Conservation (phyloP, 2,329 filamentous ascomycete species). For the Venturia nashicola region DNA sequence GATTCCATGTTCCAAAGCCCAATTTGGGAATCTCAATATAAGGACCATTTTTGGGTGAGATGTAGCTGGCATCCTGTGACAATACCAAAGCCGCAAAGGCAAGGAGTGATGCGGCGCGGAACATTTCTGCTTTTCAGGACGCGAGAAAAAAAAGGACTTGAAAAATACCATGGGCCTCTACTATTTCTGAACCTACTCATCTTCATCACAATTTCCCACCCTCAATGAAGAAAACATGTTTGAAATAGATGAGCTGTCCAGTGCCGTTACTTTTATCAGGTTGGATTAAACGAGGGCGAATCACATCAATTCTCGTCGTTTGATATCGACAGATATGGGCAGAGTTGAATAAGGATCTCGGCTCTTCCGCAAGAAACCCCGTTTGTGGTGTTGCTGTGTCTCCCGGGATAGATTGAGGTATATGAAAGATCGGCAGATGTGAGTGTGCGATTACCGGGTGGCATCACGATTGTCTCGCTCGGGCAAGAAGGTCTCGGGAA, state of each 20-base stretch:
- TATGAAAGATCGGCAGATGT: too few relatives aligned
- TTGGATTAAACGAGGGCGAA: too few relatives aligned
- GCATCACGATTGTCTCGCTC: too few relatives aligned
- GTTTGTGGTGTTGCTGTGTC: too few relatives aligned
- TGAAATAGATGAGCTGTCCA: background rate
- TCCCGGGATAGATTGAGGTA: too few relatives aligned
- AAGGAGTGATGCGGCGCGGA: background rate
- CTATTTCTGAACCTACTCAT: background rate
- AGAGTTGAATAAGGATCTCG: too few relatives aligned
- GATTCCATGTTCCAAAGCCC: slow-evolving; percentile 28
- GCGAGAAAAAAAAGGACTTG: too few relatives aligned
- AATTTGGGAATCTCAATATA: slow-evolving; percentile 18
- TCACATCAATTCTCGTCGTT: too few relatives aligned
- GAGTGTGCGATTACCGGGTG: too few relatives aligned
- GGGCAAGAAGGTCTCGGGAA: too few relatives aligned
- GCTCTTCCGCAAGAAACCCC: too few relatives aligned
- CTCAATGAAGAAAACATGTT: background rate
- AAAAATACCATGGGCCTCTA: background rate
- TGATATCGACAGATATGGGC: too few relatives aligned
- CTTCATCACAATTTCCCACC: background rate
- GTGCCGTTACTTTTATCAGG: background rate
- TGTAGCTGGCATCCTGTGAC: background rate
- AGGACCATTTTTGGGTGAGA: background rate
- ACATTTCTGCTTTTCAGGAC: background rate
- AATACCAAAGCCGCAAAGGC: background rate